Percentiles rank a stretch among this genome's conserved stretches.
Conservation (phyloP, 1,284 basidiomycete species). For the Malassezia equina region DNA sequence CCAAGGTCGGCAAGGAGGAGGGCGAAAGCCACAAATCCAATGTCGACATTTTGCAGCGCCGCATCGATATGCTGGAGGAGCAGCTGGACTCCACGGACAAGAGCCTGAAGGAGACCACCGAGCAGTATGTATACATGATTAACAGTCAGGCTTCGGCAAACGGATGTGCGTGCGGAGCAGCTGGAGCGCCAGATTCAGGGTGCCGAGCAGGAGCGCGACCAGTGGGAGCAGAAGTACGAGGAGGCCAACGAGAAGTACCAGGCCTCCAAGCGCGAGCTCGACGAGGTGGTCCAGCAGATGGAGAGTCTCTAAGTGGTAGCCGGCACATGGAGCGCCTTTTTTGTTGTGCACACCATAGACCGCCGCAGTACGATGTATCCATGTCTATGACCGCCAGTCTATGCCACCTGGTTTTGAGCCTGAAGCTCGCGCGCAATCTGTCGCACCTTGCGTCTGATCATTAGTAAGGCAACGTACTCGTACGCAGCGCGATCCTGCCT, state of each 20-base stretch:
- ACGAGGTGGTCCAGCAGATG: conserved; percentile 74
- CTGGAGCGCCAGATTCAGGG: conserved; percentile 85
- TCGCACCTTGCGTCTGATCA: conserved; percentile 9
- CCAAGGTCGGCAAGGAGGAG: conserved; percentile 63
- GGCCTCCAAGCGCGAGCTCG: conserved; percentile 70
- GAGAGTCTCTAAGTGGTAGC: conserved; percentile 56
- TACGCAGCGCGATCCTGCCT: conserved; percentile 38
- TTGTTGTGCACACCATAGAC: not conserved
- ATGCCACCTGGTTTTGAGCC: conserved; percentile 15
- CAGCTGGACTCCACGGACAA: conserved; percentile 93
- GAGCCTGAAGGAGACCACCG: conserved; percentile 89
- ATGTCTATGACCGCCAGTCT: not conserved
- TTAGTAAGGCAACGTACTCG: conserved; percentile 23
- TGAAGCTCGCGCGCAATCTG: conserved; percentile 17
- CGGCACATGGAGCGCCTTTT: not conserved
- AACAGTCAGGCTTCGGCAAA: conserved; percentile 74
- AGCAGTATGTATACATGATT: conserved; percentile 64
- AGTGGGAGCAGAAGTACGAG: conserved; percentile 92
- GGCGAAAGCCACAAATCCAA: conserved; percentile 65
- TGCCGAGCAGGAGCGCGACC: conserved; percentile 80
- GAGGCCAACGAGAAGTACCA: conserved; percentile 66
- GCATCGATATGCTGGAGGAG: conserved; percentile 84
- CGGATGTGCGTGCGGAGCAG: conserved; percentile 98
- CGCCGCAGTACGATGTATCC: not conserved
- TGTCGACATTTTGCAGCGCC: conserved; percentile 68